Base-by-base conservation (phyloP, 2,329 filamentous ascomycete genomes). In the Claviceps cyperi region DNA sequence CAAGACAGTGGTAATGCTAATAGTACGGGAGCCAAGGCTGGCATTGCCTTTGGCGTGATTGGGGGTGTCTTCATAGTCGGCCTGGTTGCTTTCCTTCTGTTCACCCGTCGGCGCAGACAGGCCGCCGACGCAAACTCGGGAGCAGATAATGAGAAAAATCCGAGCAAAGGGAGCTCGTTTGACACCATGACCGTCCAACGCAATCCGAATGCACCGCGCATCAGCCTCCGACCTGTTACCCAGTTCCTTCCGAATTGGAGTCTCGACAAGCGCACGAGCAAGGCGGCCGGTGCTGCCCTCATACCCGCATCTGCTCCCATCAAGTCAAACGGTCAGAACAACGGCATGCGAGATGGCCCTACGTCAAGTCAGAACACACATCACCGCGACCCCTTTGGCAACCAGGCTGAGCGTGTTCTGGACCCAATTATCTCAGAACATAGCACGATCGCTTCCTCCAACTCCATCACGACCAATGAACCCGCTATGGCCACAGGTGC, bases 191-290 rank as follows among this genome's bases (percentile, higher is more conserved):
- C 51, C 8, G 46, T 35, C 14, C 48, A 47, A 21, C 47, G 50
- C 35, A 50, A 75, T 70, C 54, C 68, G 64, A 54, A 71, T 73
- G 82, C 89, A 43, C 88, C 89, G n/a, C 83, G 83, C 54, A 75
- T 96, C 53, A 94, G 87, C 61, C 74, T 95, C 49, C 83, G 88
- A 47, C 89, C 89, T 2, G 78, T 92, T 46, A 91, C 87, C 40
- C 81, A 92, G 59, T 90, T 95, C 67, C 74, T 86, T 39, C 85
- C 87, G 5, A 81, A 78, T 60, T 75, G 59, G 56, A 66, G 65
- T 50, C 59, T 69, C 7, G 74, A 77, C 50, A 72, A 74, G 60
- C 69, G 72, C 47, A 61, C 65, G 37, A 79, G 72, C 67, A 74
- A 71, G 52, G 71, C 69, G 35, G 69, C 70, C 52, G 67, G 64